Conservation (phyloP, 495 filamentous ascomycete genomes). For the Lentithecium fluviatile region DNA sequence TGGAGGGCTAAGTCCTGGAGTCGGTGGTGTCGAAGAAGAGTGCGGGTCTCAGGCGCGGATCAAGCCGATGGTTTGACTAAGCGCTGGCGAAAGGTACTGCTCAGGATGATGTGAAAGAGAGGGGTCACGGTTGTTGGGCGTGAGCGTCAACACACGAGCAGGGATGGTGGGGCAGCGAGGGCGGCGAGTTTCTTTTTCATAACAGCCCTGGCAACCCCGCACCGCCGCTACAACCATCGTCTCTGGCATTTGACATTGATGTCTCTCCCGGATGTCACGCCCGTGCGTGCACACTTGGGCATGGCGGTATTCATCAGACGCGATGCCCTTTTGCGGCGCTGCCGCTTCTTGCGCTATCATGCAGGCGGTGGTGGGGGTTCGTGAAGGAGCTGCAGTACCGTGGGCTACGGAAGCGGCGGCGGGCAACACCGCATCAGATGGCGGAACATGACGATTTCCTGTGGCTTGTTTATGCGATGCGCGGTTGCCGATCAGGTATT, state of each 20-base stretch:
- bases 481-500: not conserved
- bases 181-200: not conserved
- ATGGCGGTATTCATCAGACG: too few species aligned
- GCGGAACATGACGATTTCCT: too few species aligned
- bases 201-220: constrained; percentile 2
- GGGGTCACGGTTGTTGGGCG: not conserved
- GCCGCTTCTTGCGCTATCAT: constrained; percentile 36
- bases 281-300: too few species aligned
- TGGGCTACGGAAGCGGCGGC: not conserved
- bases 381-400: not conserved
- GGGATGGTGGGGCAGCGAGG: not conserved
- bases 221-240: not conserved
- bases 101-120: not conserved
- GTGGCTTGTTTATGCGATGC: not conserved
- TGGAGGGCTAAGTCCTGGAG: not conserved
- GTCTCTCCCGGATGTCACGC: too few species aligned
- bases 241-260: too few species aligned
- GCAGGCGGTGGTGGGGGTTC: too few species aligned
- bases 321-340: constrained; percentile 1
- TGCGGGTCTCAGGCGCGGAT: not conserved
- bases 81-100: not conserved
- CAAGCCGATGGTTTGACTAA: constrained; percentile 12
- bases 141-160: not conserved
- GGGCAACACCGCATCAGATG: not conserved
- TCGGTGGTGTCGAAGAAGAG: not conserved